These are phyloP conservation scores for Tulasnella sp. DNA, from an alignment of 768 basidiomycete genomes.

Conservation along the genomic window DNA sequence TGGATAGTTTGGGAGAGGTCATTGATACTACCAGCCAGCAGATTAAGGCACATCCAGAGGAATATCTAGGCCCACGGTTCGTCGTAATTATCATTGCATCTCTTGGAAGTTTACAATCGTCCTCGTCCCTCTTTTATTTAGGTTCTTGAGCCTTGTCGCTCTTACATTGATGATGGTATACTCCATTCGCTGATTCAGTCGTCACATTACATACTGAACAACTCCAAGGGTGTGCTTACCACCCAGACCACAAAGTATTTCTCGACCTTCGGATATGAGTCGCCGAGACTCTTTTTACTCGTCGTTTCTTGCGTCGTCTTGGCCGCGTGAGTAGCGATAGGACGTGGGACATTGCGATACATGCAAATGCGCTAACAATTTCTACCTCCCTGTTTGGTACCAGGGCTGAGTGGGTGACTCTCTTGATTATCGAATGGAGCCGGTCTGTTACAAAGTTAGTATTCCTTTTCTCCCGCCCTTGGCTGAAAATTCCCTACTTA, in stretches of 20 bases:
- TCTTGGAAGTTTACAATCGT: too few relatives aligned
- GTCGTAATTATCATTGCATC: too few relatives aligned
- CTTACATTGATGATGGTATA: not conserved
- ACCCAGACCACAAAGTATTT: not conserved
- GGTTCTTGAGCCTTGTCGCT: not conserved
- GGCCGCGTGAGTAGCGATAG: not conserved
- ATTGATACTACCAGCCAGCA: too few relatives aligned
- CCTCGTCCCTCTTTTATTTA: too few relatives aligned
- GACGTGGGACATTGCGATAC: not conserved
- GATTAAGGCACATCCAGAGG: too few relatives aligned
- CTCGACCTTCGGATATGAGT: not conserved
- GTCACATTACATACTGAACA: not conserved
- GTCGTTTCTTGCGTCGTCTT: not conserved
- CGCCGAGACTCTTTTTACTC: not conserved
- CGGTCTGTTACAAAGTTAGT: not conserved
- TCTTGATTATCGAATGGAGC: not conserved
- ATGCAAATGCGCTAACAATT: not conserved
- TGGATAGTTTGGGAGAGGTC: too few relatives aligned
- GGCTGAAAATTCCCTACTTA: not conserved
- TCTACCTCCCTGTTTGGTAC: too few relatives aligned
- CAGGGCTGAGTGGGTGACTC: not conserved
- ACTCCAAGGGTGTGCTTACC: not conserved
- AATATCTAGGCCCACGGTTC: too few relatives aligned
- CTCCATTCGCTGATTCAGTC: not conserved
- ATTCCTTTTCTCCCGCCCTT: not conserved